Evolutionary conservation across 768 basidiomycete species (phyloP), one percentile per base, ranked within the genome.

Genomic region (Pseudohyphozyma bogoriensis): DNA sequence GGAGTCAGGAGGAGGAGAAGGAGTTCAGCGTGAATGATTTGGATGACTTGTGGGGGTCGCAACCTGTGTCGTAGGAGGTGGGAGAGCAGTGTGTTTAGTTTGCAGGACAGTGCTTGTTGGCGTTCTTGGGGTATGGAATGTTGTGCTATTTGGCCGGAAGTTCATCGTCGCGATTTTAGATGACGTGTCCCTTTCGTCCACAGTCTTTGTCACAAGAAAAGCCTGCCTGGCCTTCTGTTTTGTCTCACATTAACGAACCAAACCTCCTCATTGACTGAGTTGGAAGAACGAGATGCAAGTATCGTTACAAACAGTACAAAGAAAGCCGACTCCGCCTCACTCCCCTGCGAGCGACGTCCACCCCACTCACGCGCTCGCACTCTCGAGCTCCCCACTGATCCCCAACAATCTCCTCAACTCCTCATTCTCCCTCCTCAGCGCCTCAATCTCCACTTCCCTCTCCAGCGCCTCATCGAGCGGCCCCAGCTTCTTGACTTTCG

Each of bases 401-500:
- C 81, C 83, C 49, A 99, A 76, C 74, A 86, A 72, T 69, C 78
- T 78, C 52, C 93, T 78, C 52, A 99, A 76, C 58, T 82, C 79
- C 46, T 81, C 79, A 71, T 99, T 99, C 76, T 97, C 93, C 52
- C 76, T 76, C 72, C 85, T 84, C 45, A 99, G 75, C 51, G 91
- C 80, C 13, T 79, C 69, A 55, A 99, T 88, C 76, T 97, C 95
- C 63, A 77, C 75, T 72, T 97, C 93, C 62, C 95, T 81, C 72
- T 89, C 87, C 60, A 85, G 65, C 3, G 87, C 84, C 88, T 93
- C 96, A 73, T 97, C 90, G 44, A 79, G 76, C 42, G 65, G 65
- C 36, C 72, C 70, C n/a, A 69, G 67, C n/a, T 51, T 31, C 44
- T 51, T 33, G 0, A 36, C 45, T 16, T 39, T 45, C 15, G n/a